Evolutionary conservation across 768 basidiomycete genomes (phyloP), one percentile per base, ranked within the genome.

Genomic region (Fomitopsis serialis): DNA sequence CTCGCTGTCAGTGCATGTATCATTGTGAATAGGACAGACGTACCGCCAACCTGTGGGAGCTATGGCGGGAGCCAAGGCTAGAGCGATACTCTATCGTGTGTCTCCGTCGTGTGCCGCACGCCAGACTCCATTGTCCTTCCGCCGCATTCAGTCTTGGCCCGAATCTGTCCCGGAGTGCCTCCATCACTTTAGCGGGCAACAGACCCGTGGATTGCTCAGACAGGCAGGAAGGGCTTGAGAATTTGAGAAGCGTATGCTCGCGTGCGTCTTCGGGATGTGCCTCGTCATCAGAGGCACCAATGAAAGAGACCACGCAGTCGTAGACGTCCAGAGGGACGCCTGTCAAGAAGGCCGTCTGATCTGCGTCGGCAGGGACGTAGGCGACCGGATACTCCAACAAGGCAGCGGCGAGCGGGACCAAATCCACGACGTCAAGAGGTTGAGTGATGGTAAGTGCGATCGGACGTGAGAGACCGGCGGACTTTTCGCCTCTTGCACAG

Each of bases 371-470:
- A 51, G 82, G 82, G 23, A 75, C 72, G 44, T 75, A 77, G 21
- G 72, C 75, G 12, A 84, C 74, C 12, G 80, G 78, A 58, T 86
- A 86, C 54, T 84, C 84, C 34, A 86, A 74, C 29, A 85, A 65
- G 4, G 82, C 53, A 1, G 74, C 85, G 9, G 84, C 81, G 2
- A 86, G 68, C 17, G 84, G 78, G 42, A 86, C 66, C 1, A 70
- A 64, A 51, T 59, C 44, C 66, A 54, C 1, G 34, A 49, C 34
- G 22, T 43, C 46, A 11, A 48, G 19, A 13, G 25, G 27, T n/a
- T 42, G 12, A 22, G 36, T 17, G 42, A 46, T 13, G 71, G 58
- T 23, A 50, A 50, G 40, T 57, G 52, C 11, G 15, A 40, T 7
- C 70, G 61, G 25, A 78, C 57, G 45, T 66, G 62, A 50, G 70